Evolutionary conservation across 371 early-diverging fungal species (phyloP).

Genomic region (Rozella allomycis): DNA sequence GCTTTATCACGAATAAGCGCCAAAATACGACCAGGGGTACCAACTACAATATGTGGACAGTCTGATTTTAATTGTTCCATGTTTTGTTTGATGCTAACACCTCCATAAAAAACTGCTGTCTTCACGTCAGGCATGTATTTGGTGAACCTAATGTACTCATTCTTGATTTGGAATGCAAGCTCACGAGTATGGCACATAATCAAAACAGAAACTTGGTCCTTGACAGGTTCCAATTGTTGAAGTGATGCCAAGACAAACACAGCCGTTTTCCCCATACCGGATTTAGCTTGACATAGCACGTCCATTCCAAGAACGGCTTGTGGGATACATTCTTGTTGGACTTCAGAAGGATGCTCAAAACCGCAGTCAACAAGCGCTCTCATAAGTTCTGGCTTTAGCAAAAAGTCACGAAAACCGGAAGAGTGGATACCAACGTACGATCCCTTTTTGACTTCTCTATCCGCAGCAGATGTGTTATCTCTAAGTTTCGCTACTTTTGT

Average conservation of each 20-base stretch:
- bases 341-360: slow-evolving; percentile 97
- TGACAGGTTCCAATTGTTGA: slow-evolving; percentile 66
- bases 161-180: slow-evolving; percentile 90
- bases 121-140: slow-evolving; percentile 85
- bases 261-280: slow-evolving; percentile 98
- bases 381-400: slow-evolving; percentile 82
- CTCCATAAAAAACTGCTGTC: slow-evolving; percentile 82
- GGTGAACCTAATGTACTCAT: slow-evolving; percentile 79
- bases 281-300: slow-evolving; percentile 95
- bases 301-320: slow-evolving; percentile 89
- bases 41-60: slow-evolving; percentile 85
- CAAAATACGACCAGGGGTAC: slow-evolving; percentile 91
- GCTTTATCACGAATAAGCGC: slow-evolving; percentile 62
- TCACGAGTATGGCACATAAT: slow-evolving; percentile 95
- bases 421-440: slow-evolving; percentile 92
- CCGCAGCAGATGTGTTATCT: slow-evolving; percentile 5
- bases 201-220: slow-evolving; percentile 58
- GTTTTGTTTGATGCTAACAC: slow-evolving; percentile 52
- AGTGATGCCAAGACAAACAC: slow-evolving; percentile 91
- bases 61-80: slow-evolving; percentile 48
- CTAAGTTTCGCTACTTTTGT: slow-evolving; percentile 6
- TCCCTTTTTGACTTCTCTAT: slow-evolving; percentile 61
- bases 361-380: slow-evolving; percentile 90
- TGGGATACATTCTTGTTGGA: slow-evolving; percentile 95
- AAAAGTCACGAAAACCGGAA: slow-evolving; percentile 94